Evolutionary conservation across 495 filamentous ascomycete genomes (phyloP), one percentile per base, ranked within the genome.

Genomic region (Penicilliopsis zonata): DNA sequence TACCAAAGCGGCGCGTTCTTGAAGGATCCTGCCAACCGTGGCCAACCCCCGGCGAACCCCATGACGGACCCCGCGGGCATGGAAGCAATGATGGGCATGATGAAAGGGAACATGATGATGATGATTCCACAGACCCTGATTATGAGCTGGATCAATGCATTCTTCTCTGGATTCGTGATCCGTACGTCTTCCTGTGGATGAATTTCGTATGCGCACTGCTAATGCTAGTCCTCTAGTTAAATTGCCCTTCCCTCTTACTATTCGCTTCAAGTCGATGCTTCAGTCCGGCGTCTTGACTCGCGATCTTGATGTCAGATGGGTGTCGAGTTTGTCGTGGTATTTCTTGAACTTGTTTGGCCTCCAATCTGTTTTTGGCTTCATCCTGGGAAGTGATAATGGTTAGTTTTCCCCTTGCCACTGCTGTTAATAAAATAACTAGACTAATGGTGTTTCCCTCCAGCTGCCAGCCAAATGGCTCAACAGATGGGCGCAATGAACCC

Each of bases 41-140:
- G 86, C 30, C 81, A 94, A 56, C 80, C 86, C 15, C 79, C 84
- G 9, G 76, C 83, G 31, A 96, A 98, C 57, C 90, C 92, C 13
- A 87, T 96, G 82, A 81, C 78, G 20, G 90, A 98, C 57, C 90
- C 90, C n/a, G 81, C 78, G 30, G 86, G 82, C 30, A 98, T 96
- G 92, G 92, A 96, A 50, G 86, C 83, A 35, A 95, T 96, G 88
- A 96, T 96, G 90, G 88, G 88, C 35, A 93, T 93, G 86, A 83
- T 96, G 76, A 98, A 95, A 74, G 86, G 86, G 31, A 94, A 98
- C 48, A 94, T 98, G 84, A 86, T 88, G 42, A 96, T 94, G 90
- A 96, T 98, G 70, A 85, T 98, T 24, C 92, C 90, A 28, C 93
- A 98, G 55, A 96, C 87, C 3, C 57, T 96, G 55, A 96, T 96